These are phyloP conservation scores for Plasmodium falciparum DNA, from an alignment of 169 alveolate genomes.

Conservation along the genomic window DNA sequence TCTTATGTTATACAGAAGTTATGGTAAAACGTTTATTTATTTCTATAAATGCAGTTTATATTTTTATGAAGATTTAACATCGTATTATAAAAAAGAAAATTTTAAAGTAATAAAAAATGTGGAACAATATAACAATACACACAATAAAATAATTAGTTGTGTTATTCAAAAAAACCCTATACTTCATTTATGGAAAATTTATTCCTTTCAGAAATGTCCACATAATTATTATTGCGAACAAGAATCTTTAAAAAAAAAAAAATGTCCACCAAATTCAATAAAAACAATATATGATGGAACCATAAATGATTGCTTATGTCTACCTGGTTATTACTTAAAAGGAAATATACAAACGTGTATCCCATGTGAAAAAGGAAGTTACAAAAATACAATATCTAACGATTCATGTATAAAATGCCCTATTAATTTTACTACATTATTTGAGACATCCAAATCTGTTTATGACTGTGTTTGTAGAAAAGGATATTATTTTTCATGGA, in stretches of 20 bases:
- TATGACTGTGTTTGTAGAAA: constrained; percentile 86
- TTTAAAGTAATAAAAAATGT: constrained; percentile 27
- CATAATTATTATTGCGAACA: constrained; percentile 78
- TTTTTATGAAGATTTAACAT: constrained; percentile 32
- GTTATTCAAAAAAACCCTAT: constrained; percentile 24
- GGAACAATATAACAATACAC: constrained; percentile 7
- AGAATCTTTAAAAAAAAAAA: constrained; percentile 31
- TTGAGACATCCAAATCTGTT: constrained; percentile 77
- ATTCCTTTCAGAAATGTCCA: constrained; percentile 78
- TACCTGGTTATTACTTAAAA: constrained; percentile 81
- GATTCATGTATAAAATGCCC: constrained; percentile 80
- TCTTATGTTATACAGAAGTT: constrained; percentile 28
- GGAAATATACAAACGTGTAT: constrained; percentile 51
- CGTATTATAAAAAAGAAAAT: constrained; percentile 15
- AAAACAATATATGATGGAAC: constrained; percentile 79
- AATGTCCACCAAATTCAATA: constrained; percentile 84
- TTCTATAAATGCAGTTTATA: constrained; percentile 51
- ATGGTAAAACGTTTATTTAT: constrained; percentile 5
- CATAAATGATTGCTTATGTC: constrained; percentile 79
- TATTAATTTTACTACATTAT: constrained; percentile 78
- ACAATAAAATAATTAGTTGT: constrained; percentile 27
- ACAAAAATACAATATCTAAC: constrained; percentile 81
- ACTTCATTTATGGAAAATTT: constrained; percentile 43
- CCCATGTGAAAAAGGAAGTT: constrained; percentile 83
- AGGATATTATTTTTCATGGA: constrained; percentile 79